A percentile compares a stretch with the other conserved stretches of the same genome.
Conservation (phyloP, 768 basidiomycete species). For the Kwoniella pini region DNA sequence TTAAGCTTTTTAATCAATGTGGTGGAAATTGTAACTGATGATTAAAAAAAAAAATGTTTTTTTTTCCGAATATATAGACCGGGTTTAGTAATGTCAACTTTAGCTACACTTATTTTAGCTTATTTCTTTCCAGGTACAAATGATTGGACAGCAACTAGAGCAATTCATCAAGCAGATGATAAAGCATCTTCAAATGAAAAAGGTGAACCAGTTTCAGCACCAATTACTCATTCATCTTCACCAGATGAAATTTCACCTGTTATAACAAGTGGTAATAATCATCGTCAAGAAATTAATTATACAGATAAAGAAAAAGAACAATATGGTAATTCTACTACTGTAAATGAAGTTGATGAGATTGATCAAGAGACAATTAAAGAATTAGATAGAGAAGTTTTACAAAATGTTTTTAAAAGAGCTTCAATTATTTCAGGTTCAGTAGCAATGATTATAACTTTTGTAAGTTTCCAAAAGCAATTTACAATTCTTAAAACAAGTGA, state of each 20-base stretch:
- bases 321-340: background rate
- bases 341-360: background rate
- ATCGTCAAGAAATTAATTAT: too few species aligned
- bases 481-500: too few species aligned
- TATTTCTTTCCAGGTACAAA: constrained; percentile 24
- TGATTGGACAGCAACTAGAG: constrained; percentile 32
- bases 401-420: constrained; percentile 28
- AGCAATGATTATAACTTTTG: constrained; percentile 24
- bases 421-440: constrained; percentile 21
- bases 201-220: constrained; percentile 6
- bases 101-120: constrained; percentile 23
- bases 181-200: constrained; percentile 5
- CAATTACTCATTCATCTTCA: background rate
- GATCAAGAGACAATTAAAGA: constrained; percentile 4
- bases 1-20: too few species aligned
- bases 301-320: constrained; percentile 11
- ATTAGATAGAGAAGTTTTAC: constrained; percentile 17
- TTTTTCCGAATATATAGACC: constrained; percentile 10
- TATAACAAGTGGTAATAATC: too few species aligned
- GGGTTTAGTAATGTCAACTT: constrained; percentile 24
- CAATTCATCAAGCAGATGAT: constrained; percentile 28
- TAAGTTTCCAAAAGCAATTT: too few species aligned
- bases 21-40: too few species aligned
- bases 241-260: background rate
- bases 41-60: background rate